Evolutionary conservation across 345 rosid species (phyloP), one percentile per base, ranked within the genome.

Genomic region (Zanthoxylum bungeanum): DNA sequence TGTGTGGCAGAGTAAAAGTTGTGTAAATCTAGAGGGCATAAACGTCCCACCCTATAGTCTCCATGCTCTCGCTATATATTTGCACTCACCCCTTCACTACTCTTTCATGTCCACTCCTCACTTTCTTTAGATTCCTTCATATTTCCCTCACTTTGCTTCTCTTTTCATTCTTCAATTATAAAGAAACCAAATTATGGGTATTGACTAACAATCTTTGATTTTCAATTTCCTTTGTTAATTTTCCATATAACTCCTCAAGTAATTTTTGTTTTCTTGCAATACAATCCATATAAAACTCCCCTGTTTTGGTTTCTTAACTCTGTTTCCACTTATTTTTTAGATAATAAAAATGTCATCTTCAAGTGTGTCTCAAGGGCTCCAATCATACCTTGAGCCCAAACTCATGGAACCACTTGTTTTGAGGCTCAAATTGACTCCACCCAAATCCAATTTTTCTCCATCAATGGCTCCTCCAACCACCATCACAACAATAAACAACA

Each of bases 311-410:
- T 36, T 37, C 64, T 60, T 36, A 58, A n/a, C n/a, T n/a, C n/a
- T n/a, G n/a, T n/a, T n/a, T n/a, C n/a, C n/a, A 25, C 58, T 49
- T 58, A 33, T 44, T 6, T 39, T 63, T 24, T 31, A 52, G 77
- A 70, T 22, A 72, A 52, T 27, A 62, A 60, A 72, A 86, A 69
- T 69, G 73, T 56, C 85, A 82, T 74, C 86, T 10, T 83, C 90
- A 52, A 81, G 76, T 53, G 75, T 67, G n/a, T 71, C 74, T 71
- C 89, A 80, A 72, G 89, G 81, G 37, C 76, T 84, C 58, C 87
- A 84, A 68, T 80, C 89, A 36, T 80, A 85, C 79, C 82, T 80
- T 28, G 91, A 85, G 71, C 85, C 85, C 11, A 25, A 16, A 36
- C 34, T 51, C 4, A 70, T 60, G 3, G 85, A 80, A 55, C 80